Evolutionary conservation across 1,139 yeast genomes (phyloP).

Genomic region (Hemisphaericaspora subhashii): DNA sequence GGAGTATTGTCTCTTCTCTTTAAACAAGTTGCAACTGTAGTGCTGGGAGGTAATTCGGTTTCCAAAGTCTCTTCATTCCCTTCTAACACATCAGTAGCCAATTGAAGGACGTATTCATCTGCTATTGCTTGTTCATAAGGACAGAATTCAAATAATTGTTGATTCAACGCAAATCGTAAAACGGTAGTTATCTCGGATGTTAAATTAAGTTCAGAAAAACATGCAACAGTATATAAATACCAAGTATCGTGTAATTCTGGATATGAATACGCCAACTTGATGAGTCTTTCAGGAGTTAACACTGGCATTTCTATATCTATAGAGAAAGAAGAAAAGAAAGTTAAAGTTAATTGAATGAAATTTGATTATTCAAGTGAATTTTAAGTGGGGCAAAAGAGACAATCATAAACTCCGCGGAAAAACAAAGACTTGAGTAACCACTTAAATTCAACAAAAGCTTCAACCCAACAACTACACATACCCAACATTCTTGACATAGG

Average conservation of each 20-base stretch:
- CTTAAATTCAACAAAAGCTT: too few species aligned
- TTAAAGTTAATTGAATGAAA: neutral
- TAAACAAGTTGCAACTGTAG: neutral
- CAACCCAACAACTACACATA: too few species aligned
- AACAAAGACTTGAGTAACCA: neutral
- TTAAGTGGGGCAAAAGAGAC: neutral
- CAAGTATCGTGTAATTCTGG: conserved; percentile 50
- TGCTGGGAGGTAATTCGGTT: conserved; percentile 30
- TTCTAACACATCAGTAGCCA: conserved; percentile 29
- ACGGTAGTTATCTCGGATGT: conserved; percentile 77
- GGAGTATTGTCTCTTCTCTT: neutral
- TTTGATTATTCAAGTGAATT: neutral
- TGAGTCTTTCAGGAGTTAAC: conserved; percentile 61
- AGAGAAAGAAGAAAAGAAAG: neutral
- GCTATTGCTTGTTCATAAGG: conserved; percentile 28
- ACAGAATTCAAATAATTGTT: conserved; percentile 35
- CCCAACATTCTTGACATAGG: too few species aligned
- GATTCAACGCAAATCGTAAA: conserved; percentile 68
- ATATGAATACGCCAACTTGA: conserved; percentile 53
- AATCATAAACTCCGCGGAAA: conserved; percentile 1
- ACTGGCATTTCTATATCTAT: conserved; percentile 20
- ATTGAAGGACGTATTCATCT: conserved; percentile 22
- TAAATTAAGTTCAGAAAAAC: conserved; percentile 75
- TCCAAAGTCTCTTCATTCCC: neutral
- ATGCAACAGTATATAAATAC: conserved; percentile 53